phyloP scores from a whole-genome alignment of 805 yeast species.

The Lipomyces anomalus region DNA sequence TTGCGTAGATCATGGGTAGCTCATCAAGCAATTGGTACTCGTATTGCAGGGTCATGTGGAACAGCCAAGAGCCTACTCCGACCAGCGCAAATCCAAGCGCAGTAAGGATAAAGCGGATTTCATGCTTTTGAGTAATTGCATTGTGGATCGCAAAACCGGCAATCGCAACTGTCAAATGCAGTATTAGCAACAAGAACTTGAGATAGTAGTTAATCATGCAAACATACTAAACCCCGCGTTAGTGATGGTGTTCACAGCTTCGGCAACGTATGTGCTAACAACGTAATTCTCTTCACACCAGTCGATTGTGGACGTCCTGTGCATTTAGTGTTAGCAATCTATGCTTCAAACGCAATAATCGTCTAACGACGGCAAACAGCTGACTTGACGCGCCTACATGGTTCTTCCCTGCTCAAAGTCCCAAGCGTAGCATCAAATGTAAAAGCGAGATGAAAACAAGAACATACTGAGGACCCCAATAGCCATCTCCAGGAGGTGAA shows the following conservation, averaged over 20 bases:
- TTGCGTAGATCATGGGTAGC: conserved; percentile 96
- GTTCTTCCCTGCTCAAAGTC: not conserved
- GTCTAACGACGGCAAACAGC: not conserved
- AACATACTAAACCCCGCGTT: conserved; percentile 47
- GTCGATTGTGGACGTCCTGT: conserved; percentile 81
- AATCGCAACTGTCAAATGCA: conserved; percentile 34
- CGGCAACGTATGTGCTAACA: conserved; percentile 79
- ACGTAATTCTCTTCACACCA: conserved; percentile 99
- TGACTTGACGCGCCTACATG: not conserved
- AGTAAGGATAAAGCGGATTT: conserved; percentile 61
- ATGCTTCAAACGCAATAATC: not conserved
- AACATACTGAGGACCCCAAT: conserved; percentile 53
- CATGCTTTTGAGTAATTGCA: conserved; percentile 56
- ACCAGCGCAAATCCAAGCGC: conserved; percentile 80
- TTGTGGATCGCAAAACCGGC: conserved; percentile 63
- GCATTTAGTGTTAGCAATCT: not conserved
- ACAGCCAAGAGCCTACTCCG: conserved; percentile 90
- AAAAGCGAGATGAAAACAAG: too few relatives aligned
- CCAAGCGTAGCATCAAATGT: not conserved
- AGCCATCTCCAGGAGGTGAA: conserved; percentile 49
- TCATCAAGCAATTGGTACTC: conserved; percentile 91
- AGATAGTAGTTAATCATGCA: not conserved
- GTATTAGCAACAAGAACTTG: not conserved
- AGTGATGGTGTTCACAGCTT: conserved; percentile 79
- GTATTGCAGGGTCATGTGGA: conserved; percentile 91